Evolutionary conservation across 495 filamentous ascomycete species (phyloP), one percentile per base, ranked within the genome.

Genomic region (Neurospora sp.): DNA sequence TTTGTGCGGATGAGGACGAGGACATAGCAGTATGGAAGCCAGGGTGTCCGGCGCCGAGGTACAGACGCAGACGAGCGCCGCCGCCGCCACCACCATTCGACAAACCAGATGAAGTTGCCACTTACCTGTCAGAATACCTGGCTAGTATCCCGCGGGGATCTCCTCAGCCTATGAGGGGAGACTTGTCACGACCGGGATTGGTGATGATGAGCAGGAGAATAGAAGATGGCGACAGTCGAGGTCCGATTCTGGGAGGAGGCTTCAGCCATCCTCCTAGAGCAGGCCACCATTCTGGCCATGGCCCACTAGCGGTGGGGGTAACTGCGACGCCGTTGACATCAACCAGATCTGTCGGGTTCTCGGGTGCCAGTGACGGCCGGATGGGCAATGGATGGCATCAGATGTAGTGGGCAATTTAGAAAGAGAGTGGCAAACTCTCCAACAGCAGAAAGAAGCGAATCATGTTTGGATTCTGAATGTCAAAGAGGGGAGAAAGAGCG

Each of bases 1-100:
- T 77, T 72, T 42, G 42, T 71, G 74, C 2, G 27, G 71, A 74
- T 37, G 74, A 73, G 70, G 61, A 72, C 12, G 74, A 75, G 42
- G 9, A 46, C 35, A 35, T 37, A 39, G 12, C 42, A 1, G 18
- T 65, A 5, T 71, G 70, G 70, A 71, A 59, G 70, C 42, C 37
- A 31, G 68, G 59, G 3, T 70, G 22, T 59, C 61, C 44, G 42
- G 73, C 69, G 27, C 77, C 77, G 44, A 53, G 71, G 18, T 78
- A 77, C 65, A 59, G 39, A 14, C 73, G 72, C 38, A 41, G 74
- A n/a, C 48, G 72, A 40, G 70, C 72, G 40, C 76, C 77, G 48
- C 73, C 68, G 18, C 61, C 68, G 4, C 72, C 72, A 41, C 68
- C 72, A 7, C 65, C 11, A 68, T 7, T 39, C 14, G 65, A 41